A percentile compares a stretch with the other conserved stretches of the same genome.
phyloP scores from a whole-genome alignment of 371 early-diverging fungal species.

The Vairimorpha apis region DNA sequence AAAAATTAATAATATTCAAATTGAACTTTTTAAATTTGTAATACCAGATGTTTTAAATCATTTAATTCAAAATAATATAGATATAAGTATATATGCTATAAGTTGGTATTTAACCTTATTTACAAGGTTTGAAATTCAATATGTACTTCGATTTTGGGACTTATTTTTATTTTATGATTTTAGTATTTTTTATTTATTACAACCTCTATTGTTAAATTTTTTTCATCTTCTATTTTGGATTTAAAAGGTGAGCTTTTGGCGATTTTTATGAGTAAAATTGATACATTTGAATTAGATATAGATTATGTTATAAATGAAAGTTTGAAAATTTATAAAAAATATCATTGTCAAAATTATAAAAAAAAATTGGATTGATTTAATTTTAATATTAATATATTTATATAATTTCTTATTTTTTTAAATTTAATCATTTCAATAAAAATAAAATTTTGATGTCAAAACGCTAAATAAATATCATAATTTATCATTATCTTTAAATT shows the following conservation, averaged over 20 bases:
- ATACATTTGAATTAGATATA: constrained; percentile 37
- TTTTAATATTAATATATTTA: too few species aligned
- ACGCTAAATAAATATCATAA: too few species aligned
- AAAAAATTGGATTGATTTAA: constrained; percentile 12
- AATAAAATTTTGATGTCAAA: too few species aligned
- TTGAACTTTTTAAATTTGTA: constrained; percentile 41
- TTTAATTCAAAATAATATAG: constrained; percentile 38
- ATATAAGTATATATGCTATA: constrained; percentile 48
- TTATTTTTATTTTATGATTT: constrained; percentile 61
- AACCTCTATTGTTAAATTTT: constrained; percentile 54
- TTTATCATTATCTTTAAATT: too few species aligned
- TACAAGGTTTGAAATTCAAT: constrained; percentile 56
- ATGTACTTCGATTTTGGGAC: constrained; percentile 60
- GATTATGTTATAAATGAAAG: constrained; percentile 38
- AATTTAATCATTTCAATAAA: too few species aligned
- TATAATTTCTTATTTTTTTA: too few species aligned
- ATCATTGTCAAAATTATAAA: constrained; percentile 8
- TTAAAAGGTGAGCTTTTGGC: constrained; percentile 42
- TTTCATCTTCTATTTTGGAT: constrained; percentile 20
- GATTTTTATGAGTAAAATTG: constrained; percentile 45
- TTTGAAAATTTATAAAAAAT: constrained; percentile 10
- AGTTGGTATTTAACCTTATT: constrained; percentile 65
- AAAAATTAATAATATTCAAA: constrained; percentile 57
- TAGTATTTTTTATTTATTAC: constrained; percentile 55
- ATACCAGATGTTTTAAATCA: constrained; percentile 56